A percentile compares a stretch with the other conserved stretches of the same genome.
phyloP scores from a whole-genome alignment of 805 yeast genomes.

The Ogataea methanolica region DNA sequence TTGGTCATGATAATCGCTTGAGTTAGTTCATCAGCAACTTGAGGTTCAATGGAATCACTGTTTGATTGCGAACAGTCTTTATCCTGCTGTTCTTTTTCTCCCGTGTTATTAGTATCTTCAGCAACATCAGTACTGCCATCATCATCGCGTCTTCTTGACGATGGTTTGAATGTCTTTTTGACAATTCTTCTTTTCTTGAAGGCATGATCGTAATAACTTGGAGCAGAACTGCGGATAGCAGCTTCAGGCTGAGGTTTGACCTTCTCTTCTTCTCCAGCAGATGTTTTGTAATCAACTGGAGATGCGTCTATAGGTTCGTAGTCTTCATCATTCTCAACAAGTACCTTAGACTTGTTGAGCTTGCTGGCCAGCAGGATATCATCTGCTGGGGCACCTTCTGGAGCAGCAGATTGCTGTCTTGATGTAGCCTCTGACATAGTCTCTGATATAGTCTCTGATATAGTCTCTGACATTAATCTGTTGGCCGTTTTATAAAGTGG shows the following conservation, averaged over 20 bases:
- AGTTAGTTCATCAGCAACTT: too few species aligned
- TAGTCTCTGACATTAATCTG: too few species aligned
- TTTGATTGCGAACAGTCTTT: too few species aligned
- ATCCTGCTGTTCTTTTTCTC: too few species aligned
- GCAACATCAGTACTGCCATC: neutral
- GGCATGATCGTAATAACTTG: constrained; percentile 5
- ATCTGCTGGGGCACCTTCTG: neutral
- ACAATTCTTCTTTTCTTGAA: constrained; percentile 18
- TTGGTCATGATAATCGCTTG: too few species aligned
- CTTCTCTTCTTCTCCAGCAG: neutral
- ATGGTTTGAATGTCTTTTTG: constrained; percentile 9
- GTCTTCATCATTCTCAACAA: constrained; percentile 11
- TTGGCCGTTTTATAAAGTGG: too few species aligned
- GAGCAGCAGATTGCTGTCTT: too few species aligned
- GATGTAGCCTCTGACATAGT: too few species aligned
- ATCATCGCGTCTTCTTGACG: constrained; percentile 13
- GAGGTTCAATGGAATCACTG: too few species aligned
- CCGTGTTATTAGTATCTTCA: neutral
- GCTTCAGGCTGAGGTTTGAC: neutral
- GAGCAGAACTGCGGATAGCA: neutral
- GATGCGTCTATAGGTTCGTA: constrained; percentile 17
- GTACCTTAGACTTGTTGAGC: constrained; percentile 1
- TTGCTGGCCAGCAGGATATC: constrained; percentile 5
- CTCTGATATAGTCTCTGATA: too few species aligned
- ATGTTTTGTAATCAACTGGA: constrained; percentile 4